Conservation (phyloP, 306 rosid genomes). For the Cyamopsis tetragonoloba region DNA sequence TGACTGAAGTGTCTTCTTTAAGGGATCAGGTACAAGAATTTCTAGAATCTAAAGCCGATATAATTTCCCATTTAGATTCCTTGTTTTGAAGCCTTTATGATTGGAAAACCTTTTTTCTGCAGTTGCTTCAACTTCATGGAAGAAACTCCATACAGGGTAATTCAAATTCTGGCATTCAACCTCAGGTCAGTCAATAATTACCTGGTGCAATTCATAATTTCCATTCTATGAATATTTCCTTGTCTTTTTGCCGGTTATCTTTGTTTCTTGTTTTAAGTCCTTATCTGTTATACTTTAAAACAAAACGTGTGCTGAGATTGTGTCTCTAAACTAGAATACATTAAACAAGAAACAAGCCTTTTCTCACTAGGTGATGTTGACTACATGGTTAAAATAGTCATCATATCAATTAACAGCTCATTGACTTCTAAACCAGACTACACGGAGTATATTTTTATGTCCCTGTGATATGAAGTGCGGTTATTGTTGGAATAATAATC, state of each 20-base stretch:
- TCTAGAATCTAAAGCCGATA: slow-evolving; percentile 14
- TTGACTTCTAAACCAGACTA: background rate
- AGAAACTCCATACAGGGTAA: slow-evolving; percentile 40
- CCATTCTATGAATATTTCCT: slow-evolving; percentile 1
- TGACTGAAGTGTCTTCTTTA: slow-evolving; percentile 59
- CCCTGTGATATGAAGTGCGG: background rate
- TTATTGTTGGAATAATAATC: background rate
- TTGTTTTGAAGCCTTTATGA: slow-evolving; percentile 22
- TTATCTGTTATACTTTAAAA: background rate
- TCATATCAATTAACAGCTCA: too few species aligned
- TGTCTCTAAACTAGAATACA: slow-evolving; percentile 2
- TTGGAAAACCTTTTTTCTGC: slow-evolving; percentile 27
- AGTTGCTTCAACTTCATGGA: slow-evolving; percentile 74
- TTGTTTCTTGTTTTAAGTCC: background rate
- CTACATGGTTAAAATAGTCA: too few species aligned
- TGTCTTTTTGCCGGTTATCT: background rate
- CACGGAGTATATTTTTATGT: slow-evolving; percentile 14
- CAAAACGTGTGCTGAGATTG: background rate
- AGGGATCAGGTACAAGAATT: slow-evolving; percentile 65
- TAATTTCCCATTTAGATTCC: slow-evolving; percentile 14
- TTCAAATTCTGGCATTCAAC: slow-evolving; percentile 41
- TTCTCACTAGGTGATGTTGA: too few species aligned
- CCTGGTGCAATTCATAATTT: slow-evolving; percentile 21
- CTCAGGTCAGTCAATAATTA: slow-evolving; percentile 47
- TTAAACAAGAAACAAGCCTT: too few species aligned